A percentile compares a stretch with the other conserved stretches of the same genome.
Conservation (phyloP, 1,139 yeast species). For the Saccharomyces hybrid region DNA sequence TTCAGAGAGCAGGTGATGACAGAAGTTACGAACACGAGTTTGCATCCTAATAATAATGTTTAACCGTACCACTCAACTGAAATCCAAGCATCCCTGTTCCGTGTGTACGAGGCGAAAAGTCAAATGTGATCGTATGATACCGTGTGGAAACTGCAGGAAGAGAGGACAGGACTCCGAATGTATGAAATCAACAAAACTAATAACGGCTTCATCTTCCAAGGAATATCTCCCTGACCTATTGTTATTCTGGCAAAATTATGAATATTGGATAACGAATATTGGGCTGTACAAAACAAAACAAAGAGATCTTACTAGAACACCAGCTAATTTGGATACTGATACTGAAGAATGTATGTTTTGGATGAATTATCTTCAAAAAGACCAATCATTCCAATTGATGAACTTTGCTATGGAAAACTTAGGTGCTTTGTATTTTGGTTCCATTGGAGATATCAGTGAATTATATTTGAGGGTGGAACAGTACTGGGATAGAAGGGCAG, state of each 20-base stretch:
- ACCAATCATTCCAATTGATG: constrained; percentile 20
- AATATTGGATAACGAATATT: constrained; percentile 24
- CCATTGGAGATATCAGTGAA: constrained; percentile 28
- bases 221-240: constrained; percentile 13
- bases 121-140: constrained; percentile 31
- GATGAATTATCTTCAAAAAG: constrained; percentile 13
- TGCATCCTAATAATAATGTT: neutral
- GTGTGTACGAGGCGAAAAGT: constrained; percentile 27
- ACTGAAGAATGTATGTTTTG: constrained; percentile 11
- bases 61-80: constrained; percentile 2
- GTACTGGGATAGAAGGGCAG: constrained; percentile 20
- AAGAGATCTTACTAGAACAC: neutral
- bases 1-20: neutral
- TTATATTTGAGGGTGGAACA: constrained; percentile 21
- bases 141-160: constrained; percentile 29
- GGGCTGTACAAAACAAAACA: constrained; percentile 20
- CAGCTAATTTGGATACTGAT: constrained; percentile 4
- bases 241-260: constrained; percentile 28
- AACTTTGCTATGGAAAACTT: constrained; percentile 28
- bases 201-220: neutral
- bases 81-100: constrained; percentile 20
- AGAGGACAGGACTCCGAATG: constrained; percentile 27
- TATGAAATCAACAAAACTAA: constrained; percentile 8
- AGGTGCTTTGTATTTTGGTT: constrained; percentile 30
- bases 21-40: neutral